Percentiles rank a stretch among this genome's conserved stretches.
These are phyloP conservation scores for Paramecium primaurelia DNA, from an alignment of 73 alveolate genomes.

Conservation along the genomic window DNA sequence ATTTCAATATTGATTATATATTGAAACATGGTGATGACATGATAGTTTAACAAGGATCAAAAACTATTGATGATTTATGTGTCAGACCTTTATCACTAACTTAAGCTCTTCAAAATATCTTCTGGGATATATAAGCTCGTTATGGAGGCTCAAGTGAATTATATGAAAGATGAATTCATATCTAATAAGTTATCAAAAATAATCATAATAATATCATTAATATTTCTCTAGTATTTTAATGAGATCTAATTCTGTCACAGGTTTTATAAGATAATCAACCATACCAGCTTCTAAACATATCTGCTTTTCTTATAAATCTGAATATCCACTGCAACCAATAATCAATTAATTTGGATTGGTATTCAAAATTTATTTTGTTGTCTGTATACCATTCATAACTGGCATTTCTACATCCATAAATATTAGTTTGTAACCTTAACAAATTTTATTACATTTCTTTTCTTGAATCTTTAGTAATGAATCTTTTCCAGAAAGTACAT, in stretches of 20 bases:
- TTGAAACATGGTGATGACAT: constrained; percentile 61
- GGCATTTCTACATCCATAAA: constrained; percentile 63
- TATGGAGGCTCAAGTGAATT: constrained; percentile 28
- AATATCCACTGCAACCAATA: constrained; percentile 54
- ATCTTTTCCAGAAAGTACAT: constrained; percentile 17
- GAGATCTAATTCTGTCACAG: background rate
- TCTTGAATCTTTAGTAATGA: background rate
- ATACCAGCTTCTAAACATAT: constrained; percentile 39
- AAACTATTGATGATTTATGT: constrained; percentile 59
- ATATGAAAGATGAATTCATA: background rate
- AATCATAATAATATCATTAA: background rate
- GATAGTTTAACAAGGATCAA: constrained; percentile 36
- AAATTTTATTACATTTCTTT: background rate
- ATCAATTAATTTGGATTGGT: constrained; percentile 8
- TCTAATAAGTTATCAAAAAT: background rate
- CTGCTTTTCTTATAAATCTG: background rate
- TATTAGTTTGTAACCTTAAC: constrained; percentile 33
- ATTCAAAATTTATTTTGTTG: constrained; percentile 10
- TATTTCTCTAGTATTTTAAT: background rate
- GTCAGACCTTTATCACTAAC: constrained; percentile 70
- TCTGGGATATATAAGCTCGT: constrained; percentile 31
- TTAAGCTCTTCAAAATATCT: background rate
- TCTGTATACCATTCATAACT: constrained; percentile 24
- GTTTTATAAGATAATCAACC: constrained; percentile 47
- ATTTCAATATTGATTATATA: constrained; percentile 58